phyloP scores from a whole-genome alignment of 257 asterid species.

The Coffea eugenioides region DNA sequence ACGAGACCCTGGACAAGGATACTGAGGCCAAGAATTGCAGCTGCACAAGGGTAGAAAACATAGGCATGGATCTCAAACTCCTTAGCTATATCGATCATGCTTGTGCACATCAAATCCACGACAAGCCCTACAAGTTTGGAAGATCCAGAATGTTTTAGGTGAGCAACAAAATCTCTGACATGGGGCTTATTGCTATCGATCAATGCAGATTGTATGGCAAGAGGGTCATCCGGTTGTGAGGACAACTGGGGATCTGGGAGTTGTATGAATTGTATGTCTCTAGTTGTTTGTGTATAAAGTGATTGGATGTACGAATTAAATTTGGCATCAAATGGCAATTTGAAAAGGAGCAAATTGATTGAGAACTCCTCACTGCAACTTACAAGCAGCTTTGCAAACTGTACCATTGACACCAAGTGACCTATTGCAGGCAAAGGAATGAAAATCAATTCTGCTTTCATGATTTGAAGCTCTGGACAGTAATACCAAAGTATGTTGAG shows the following conservation, averaged over 20 bases:
- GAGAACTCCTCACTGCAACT: slow-evolving; percentile 36
- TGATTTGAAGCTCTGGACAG: slow-evolving; percentile 7
- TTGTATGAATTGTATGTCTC: slow-evolving; percentile 21
- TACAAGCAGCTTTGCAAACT: slow-evolving; percentile 56
- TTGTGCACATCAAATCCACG: slow-evolving; percentile 56
- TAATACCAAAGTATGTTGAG: too few species aligned
- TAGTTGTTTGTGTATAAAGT: not conserved
- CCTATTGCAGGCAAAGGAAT: slow-evolving; percentile 65
- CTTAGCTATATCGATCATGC: slow-evolving; percentile 44
- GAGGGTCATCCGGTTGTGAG: not conserved
- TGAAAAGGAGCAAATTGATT: slow-evolving; percentile 42
- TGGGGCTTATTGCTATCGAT: slow-evolving; percentile 25
- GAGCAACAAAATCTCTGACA: slow-evolving; percentile 29
- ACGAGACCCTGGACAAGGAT: not conserved
- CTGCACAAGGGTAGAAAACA: slow-evolving; percentile 50
- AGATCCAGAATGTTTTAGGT: slow-evolving; percentile 7
- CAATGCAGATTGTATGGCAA: not conserved
- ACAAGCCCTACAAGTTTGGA: slow-evolving; percentile 34
- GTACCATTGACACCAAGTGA: slow-evolving; percentile 56
- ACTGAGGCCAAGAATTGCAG: slow-evolving; percentile 19
- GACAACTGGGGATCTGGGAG: slow-evolving; percentile 22
- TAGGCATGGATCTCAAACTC: slow-evolving; percentile 47
- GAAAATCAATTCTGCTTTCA: slow-evolving; percentile 41
- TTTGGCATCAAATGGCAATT: slow-evolving; percentile 28
- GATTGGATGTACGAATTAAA: not conserved